Percentiles rank a stretch among this genome's conserved stretches.
Conservation (phyloP, 1,284 basidiomycete species). For the Microstroma glucosiphilum region DNA sequence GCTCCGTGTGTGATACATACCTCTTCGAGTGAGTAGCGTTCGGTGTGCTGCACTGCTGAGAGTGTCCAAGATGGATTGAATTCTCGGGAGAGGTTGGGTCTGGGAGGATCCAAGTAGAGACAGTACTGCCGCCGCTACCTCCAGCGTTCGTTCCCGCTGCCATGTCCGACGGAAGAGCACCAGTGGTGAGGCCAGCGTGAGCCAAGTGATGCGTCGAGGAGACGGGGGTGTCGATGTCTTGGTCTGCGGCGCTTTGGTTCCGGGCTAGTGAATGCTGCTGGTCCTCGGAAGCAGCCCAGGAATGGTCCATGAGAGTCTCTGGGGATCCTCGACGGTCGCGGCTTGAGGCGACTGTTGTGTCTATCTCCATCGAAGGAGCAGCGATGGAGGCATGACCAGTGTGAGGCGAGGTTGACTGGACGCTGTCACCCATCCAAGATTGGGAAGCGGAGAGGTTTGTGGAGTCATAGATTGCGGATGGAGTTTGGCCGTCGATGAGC, state of each 20-base stretch:
- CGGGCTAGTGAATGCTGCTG: neutral
- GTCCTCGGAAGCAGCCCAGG: neutral
- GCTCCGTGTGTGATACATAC: too few species aligned
- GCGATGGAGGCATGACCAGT: neutral
- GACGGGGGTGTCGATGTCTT: too few species aligned
- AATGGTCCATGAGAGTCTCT: neutral
- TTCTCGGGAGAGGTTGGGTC: too few species aligned
- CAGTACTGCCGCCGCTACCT: too few species aligned
- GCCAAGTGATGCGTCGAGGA: too few species aligned
- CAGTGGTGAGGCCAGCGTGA: too few species aligned
- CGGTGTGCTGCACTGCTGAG: too few species aligned
- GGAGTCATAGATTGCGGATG: neutral
- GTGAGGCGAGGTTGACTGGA: neutral
- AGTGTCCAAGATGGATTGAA: too few species aligned
- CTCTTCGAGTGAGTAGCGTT: too few species aligned
- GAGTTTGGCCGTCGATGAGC: constrained; percentile 6
- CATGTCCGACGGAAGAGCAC: too few species aligned
- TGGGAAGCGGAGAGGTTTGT: neutral
- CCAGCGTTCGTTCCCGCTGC: too few species aligned
- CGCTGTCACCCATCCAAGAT: neutral
- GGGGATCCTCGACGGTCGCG: neutral
- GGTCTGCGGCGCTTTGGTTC: neutral
- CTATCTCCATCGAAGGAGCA: neutral
- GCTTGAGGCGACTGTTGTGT: neutral
- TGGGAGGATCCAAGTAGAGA: too few species aligned